A percentile compares a stretch with the other conserved stretches of the same genome.
These are phyloP conservation scores for Medicago lupulina DNA, from an alignment of 306 rosid genomes.

Conservation along the genomic window DNA sequence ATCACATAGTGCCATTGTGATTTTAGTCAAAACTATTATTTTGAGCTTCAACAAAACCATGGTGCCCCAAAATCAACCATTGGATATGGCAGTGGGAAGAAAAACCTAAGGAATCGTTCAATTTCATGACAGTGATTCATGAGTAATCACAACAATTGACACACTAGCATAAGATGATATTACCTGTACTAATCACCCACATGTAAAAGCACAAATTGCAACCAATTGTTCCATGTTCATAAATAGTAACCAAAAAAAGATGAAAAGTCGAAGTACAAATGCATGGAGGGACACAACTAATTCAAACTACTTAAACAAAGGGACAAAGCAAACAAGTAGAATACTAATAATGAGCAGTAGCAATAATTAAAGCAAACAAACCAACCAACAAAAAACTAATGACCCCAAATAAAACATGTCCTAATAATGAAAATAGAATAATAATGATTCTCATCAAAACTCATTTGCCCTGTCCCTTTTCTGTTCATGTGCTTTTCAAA, in stretches of 20 bases:
- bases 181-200: constrained; percentile 51
- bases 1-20: no score
- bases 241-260: constrained; percentile 39
- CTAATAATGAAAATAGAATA: constrained; percentile 62
- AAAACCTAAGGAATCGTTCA: no score
- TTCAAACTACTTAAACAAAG: constrained; percentile 55
- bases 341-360: constrained; percentile 56
- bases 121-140: background rate
- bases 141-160: constrained; percentile 21
- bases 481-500: constrained; percentile 54
- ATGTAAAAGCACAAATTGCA: constrained; percentile 54
- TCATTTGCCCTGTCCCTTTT: constrained; percentile 60
- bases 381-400: constrained; percentile 64
- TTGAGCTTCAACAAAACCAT: no score
- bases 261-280: constrained; percentile 45
- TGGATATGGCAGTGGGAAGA: no score
- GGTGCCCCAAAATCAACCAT: no score
- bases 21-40: no score
- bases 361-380: constrained; percentile 61
- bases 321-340: constrained; percentile 62
- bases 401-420: constrained; percentile 60
- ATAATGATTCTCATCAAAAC: constrained; percentile 52
- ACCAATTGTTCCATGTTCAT: constrained; percentile 58
- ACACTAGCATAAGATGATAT: constrained; percentile 40
- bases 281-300: constrained; percentile 56